These are phyloP conservation scores for Colletotrichum godetiae DNA, from an alignment of 2,329 filamentous ascomycete species.

Conservation along the genomic window DNA sequence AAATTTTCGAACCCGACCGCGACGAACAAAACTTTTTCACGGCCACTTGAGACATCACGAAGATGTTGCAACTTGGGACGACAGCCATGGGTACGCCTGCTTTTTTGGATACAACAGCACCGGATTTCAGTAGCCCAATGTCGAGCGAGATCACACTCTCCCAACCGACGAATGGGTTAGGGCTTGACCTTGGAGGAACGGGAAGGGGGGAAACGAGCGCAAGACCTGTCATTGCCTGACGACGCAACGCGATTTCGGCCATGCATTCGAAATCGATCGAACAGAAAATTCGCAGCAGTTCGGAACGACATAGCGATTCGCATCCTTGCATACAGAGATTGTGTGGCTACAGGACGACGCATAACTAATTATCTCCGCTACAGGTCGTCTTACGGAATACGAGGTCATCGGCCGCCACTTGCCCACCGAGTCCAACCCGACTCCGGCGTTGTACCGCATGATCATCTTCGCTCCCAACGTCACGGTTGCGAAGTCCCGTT, in stretches of 20 bases:
- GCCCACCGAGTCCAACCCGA: constrained; percentile 96
- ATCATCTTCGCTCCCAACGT: constrained; percentile 98
- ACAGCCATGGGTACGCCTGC: background rate
- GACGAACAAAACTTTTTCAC: constrained; percentile 26
- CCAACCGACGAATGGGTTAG: background rate
- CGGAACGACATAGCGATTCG: background rate
- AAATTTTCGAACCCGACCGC: constrained; percentile 12
- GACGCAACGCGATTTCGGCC: background rate
- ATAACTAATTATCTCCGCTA: constrained; percentile 44
- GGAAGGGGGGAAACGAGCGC: background rate
- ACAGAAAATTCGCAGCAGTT: background rate
- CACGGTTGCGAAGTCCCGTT: constrained; percentile 99
- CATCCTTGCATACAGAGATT: background rate
- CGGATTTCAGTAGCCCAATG: background rate
- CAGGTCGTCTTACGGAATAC: constrained; percentile 99
- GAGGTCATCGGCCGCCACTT: constrained; percentile 99
- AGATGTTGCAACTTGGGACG: background rate
- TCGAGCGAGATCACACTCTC: background rate
- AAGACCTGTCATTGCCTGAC: background rate
- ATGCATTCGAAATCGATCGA: background rate
- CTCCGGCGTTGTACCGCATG: constrained; percentile 99
- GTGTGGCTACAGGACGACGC: background rate
- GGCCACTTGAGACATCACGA: background rate
- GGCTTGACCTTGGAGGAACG: background rate
- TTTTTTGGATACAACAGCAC: background rate